phyloP scores from a whole-genome alignment of 1,284 basidiomycete genomes.

The Cystobasidium pallidum region DNA sequence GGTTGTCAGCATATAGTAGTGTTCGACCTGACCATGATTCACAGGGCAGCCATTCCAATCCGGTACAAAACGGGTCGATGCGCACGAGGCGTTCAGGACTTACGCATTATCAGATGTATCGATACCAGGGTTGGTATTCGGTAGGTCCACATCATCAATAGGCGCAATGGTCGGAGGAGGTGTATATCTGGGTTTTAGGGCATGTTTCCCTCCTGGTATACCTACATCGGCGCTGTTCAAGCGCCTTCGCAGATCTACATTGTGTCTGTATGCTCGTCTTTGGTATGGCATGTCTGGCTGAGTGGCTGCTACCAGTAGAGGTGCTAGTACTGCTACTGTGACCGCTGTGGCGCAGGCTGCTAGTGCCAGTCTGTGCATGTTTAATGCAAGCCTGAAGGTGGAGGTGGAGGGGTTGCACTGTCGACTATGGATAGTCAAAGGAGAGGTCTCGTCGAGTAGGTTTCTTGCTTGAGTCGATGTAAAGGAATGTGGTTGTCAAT shows the following conservation, averaged over 20 bases:
- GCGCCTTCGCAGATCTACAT: not conserved
- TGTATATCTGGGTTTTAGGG: not conserved
- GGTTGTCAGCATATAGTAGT: too few species aligned
- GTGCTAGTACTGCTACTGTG: not conserved
- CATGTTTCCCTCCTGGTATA: not conserved
- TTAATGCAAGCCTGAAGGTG: not conserved
- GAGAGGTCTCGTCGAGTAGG: not conserved
- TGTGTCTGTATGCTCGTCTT: not conserved
- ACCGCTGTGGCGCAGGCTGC: not conserved
- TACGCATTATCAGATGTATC: conserved; percentile 24
- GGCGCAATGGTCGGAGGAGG: not conserved
- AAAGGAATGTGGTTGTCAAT: too few species aligned
- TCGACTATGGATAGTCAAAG: too few species aligned
- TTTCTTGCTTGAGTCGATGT: too few species aligned
- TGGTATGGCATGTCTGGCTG: not conserved
- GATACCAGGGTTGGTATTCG: not conserved
- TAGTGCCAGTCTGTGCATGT: not conserved
- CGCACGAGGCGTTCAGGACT: too few species aligned
- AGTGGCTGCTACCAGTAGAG: not conserved
- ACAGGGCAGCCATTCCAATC: too few species aligned
- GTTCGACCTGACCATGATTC: too few species aligned
- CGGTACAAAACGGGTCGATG: too few species aligned
- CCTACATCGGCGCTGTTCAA: not conserved
- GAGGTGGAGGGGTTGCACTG: too few species aligned
- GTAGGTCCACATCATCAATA: not conserved